Conservation (phyloP, 2,329 filamentous ascomycete species). For the Penicillium sp. region DNA sequence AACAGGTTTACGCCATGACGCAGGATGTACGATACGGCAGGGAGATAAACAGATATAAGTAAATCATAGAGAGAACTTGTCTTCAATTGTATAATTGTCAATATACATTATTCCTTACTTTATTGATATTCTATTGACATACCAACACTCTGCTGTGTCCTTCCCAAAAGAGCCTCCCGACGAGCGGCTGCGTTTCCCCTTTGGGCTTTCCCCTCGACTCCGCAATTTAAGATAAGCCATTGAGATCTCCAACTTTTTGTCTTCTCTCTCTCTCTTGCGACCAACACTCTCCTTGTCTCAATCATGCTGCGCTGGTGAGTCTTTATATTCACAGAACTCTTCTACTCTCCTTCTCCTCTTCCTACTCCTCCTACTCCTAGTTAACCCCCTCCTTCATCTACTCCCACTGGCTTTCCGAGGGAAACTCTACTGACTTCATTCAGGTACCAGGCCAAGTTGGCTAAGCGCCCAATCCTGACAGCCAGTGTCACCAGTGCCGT, state of each 20-base stretch:
- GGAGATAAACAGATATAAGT: too few species aligned
- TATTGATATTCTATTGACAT: too few species aligned
- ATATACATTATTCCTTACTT: too few species aligned
- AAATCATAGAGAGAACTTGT: too few species aligned
- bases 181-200: constrained; percentile 23
- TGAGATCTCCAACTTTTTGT: background rate
- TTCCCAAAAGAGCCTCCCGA: constrained; percentile 1
- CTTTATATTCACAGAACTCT: too few species aligned
- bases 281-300: background rate
- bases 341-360: too few species aligned
- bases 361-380: too few species aligned
- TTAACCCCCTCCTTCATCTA: too few species aligned
- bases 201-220: constrained; percentile 20
- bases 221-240: constrained; percentile 29
- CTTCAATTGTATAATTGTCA: too few species aligned
- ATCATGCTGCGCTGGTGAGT: constrained; percentile 45
- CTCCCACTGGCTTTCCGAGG: constrained; percentile 16
- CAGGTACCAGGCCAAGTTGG: constrained; percentile 85
- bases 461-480: constrained; percentile 81
- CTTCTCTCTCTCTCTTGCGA: constrained; percentile 1
- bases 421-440: constrained; percentile 23
- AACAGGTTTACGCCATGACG: background rate
- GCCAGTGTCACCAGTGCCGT: constrained; percentile 86
- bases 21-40: background rate
- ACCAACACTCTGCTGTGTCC: background rate